phyloP scores from a whole-genome alignment of 164 flowering plant genomes.

The Aristolochia contorta region DNA sequence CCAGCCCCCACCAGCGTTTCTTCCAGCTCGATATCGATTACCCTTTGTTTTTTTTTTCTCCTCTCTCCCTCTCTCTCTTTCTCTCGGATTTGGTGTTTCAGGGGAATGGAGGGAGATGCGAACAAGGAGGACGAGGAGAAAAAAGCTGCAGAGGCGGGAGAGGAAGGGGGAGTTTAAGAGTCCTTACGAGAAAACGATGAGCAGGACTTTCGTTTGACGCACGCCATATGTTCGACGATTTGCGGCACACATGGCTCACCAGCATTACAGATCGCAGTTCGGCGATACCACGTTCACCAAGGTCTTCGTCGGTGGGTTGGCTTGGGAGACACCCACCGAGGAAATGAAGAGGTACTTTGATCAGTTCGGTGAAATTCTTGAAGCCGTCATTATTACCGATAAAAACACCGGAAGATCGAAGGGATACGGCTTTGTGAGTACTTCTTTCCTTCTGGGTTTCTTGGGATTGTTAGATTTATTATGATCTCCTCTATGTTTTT shows the following conservation, averaged over 20 bases:
- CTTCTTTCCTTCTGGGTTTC: neutral
- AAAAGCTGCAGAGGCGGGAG: neutral
- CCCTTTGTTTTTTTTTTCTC: neutral
- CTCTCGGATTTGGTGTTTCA: neutral
- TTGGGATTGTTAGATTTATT: too few species aligned
- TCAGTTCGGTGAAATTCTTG: constrained; percentile 91
- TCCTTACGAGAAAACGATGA: too few species aligned
- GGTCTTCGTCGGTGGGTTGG: constrained; percentile 87
- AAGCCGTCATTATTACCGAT: constrained; percentile 82
- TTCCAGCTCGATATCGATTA: constrained; percentile 4
- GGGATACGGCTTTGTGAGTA: constrained; percentile 92
- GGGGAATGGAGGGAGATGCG: constrained; percentile 15
- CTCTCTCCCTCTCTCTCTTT: constrained; percentile 14
- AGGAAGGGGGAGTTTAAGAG: constrained; percentile 3
- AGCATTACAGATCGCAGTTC: constrained; percentile 67
- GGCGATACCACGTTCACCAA: constrained; percentile 90
- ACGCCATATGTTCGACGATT: neutral
- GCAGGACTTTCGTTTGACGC: neutral
- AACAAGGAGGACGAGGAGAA: constrained; percentile 10
- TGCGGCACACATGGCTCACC: constrained; percentile 35
- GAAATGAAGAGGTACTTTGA: constrained; percentile 67
- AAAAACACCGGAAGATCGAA: constrained; percentile 78
- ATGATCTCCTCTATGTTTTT: too few species aligned
- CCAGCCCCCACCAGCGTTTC: too few species aligned
- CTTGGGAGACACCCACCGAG: constrained; percentile 91